Evolutionary conservation across 495 filamentous ascomycete genomes (phyloP).

Genomic region (Neurospora intermedia): DNA sequence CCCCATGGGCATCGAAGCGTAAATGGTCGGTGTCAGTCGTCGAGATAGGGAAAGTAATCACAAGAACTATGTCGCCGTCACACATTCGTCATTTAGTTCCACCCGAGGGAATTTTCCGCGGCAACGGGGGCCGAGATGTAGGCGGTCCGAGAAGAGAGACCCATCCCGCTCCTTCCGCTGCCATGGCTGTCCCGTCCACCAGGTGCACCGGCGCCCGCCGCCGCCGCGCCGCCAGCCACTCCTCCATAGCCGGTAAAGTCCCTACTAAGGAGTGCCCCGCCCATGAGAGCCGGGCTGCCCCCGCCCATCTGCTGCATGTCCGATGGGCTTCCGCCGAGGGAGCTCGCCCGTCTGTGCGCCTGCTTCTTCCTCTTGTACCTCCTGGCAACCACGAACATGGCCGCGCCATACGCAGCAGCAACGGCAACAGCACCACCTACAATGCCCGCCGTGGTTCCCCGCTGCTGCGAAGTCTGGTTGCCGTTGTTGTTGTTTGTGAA

Average conservation of each 20-base stretch:
- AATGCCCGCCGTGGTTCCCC: constrained; percentile 74
- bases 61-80: constrained; percentile 22
- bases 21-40: constrained; percentile 13
- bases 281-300: constrained; percentile 48
- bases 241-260: constrained; percentile 41
- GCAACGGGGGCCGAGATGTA: constrained; percentile 78
- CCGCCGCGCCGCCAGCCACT: constrained; percentile 36
- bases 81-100: constrained; percentile 60
- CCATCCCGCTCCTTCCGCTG: constrained; percentile 58
- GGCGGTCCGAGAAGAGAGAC: constrained; percentile 60
- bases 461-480: constrained; percentile 42
- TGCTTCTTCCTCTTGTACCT: constrained; percentile 84
- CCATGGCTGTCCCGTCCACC: constrained; percentile 30
- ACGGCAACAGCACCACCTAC: constrained; percentile 66
- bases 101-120: constrained; percentile 95
- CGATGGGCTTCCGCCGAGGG: constrained; percentile 38
- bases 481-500: constrained; percentile 28
- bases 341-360: constrained; percentile 68
- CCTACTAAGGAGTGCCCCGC: constrained; percentile 38
- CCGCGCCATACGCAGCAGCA: constrained; percentile 89
- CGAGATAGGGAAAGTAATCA: constrained; percentile 12
- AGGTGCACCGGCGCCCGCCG: constrained; percentile 51
- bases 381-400: constrained; percentile 92
- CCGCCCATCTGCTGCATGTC: constrained; percentile 47
- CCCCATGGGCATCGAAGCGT: constrained; percentile 43